Evolutionary conservation across 768 basidiomycete species (phyloP).

Genomic region (Lactarius tabidus): DNA sequence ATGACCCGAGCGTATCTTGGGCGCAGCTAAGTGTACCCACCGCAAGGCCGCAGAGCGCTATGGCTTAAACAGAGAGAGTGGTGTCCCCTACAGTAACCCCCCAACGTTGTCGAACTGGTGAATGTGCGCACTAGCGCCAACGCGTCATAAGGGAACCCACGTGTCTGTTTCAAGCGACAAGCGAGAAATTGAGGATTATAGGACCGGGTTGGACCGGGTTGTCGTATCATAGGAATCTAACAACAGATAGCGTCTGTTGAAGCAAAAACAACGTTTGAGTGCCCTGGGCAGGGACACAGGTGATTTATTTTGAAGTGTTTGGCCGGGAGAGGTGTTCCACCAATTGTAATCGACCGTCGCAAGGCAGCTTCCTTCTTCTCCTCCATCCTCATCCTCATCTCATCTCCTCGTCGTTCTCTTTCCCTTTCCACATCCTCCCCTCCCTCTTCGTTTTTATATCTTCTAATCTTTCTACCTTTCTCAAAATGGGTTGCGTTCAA

Average conservation of each 20-base stretch:
- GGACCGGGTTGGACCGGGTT: too few relatives aligned
- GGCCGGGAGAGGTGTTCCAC: neutral
- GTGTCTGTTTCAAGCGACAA: too few relatives aligned
- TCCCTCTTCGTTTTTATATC: conserved; percentile 8
- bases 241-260: too few relatives aligned
- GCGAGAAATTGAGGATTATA: too few relatives aligned
- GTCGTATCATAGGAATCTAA: too few relatives aligned
- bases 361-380: conserved; percentile 15
- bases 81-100: too few relatives aligned
- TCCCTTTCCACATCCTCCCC: conserved; percentile 25
- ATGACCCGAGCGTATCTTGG: too few relatives aligned
- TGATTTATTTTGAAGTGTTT: conserved; percentile 10
- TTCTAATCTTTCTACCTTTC: conserved; percentile 11
- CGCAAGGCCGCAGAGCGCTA: neutral
- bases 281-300: neutral
- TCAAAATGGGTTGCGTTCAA: conserved; percentile 69
- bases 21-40: neutral
- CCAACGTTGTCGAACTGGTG: neutral
- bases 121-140: too few relatives aligned
- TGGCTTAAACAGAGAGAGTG: too few relatives aligned
- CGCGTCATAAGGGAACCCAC: too few relatives aligned
- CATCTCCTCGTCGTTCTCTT: conserved; percentile 17
- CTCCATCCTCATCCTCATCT: conserved; percentile 5
- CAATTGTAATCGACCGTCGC: neutral
- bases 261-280: too few relatives aligned